These are phyloP conservation scores for Wickerhamiella parazyma DNA, from an alignment of 805 yeast genomes.

Conservation along the genomic window DNA sequence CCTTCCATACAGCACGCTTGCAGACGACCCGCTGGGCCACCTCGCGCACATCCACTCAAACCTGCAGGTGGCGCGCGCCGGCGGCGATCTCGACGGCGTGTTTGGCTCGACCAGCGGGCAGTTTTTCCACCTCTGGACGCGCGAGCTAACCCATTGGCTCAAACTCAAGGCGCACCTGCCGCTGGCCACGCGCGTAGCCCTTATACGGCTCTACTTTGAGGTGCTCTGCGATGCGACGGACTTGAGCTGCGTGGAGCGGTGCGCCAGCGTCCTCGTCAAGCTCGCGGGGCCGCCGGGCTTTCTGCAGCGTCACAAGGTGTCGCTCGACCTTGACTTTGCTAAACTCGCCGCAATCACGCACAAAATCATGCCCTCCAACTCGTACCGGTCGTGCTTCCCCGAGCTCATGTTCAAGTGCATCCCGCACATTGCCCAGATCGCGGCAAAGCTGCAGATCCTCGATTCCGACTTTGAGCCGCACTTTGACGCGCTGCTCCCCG, in stretches of 20 bases:
- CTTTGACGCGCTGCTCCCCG: slow-evolving; percentile 4
- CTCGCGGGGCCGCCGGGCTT: slow-evolving; percentile 36
- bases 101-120: slow-evolving; percentile 47
- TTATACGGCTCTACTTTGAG: slow-evolving; percentile 59
- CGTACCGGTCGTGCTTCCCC: slow-evolving; percentile 15
- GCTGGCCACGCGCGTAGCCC: slow-evolving; percentile 39
- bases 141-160: slow-evolving; percentile 66
- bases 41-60: slow-evolving; percentile 69
- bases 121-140: slow-evolving; percentile 72
- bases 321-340: slow-evolving; percentile 39
- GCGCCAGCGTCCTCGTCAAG: slow-evolving; percentile 45
- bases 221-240: slow-evolving; percentile 65
- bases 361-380: slow-evolving; percentile 14
- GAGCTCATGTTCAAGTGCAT: slow-evolving; percentile 14
- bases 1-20: slow-evolving; percentile 66
- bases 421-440: slow-evolving; percentile 1
- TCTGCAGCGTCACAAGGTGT: slow-evolving; percentile 22
- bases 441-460: slow-evolving; percentile 34
- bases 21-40: slow-evolving; percentile 53
- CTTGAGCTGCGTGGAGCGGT: slow-evolving; percentile 42
- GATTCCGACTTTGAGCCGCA: slow-evolving; percentile 27
- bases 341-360: slow-evolving; percentile 30
- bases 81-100: slow-evolving; percentile 62
- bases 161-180: slow-evolving; percentile 75
- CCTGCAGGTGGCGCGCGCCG: slow-evolving; percentile 60